A percentile compares a stretch with the other conserved stretches of the same genome.
phyloP scores from a whole-genome alignment of 2,329 filamentous ascomycete species.

The Huntiella abstrusa region DNA sequence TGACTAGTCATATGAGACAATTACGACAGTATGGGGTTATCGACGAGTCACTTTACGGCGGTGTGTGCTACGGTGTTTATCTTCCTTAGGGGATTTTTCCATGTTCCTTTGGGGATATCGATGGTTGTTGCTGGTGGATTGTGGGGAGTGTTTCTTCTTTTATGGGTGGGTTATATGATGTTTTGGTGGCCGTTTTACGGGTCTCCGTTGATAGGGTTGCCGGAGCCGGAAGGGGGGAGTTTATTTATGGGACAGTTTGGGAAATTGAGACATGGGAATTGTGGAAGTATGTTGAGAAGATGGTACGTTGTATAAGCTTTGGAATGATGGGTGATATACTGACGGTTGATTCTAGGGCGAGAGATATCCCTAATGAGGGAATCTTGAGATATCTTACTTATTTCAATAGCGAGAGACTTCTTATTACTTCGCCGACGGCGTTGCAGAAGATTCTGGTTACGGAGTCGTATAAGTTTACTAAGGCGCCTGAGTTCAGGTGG shows the following conservation, averaged over 20 bases:
- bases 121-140: not conserved
- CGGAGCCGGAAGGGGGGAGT: conserved; percentile 22
- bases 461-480: conserved; percentile 51
- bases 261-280: not conserved
- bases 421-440: conserved; percentile 42
- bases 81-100: too few species aligned
- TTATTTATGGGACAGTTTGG: conserved; percentile 30
- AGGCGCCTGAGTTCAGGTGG: conserved; percentile 34
- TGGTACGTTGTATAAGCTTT: too few species aligned
- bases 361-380: conserved; percentile 45
- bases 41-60: too few species aligned
- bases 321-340: too few species aligned
- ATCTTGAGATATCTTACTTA: conserved; percentile 46
- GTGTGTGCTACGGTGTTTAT: too few species aligned
- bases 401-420: conserved; percentile 43
- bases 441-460: conserved; percentile 52
- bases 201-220: conserved; percentile 30
- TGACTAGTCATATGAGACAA: too few species aligned
- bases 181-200: conserved; percentile 30
- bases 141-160: conserved; percentile 20
- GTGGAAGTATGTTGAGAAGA: too few species aligned
- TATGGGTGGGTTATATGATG: conserved; percentile 23
- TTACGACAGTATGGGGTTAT: too few species aligned
- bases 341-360: conserved; percentile 26
- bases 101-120: not conserved